These are phyloP conservation scores for Alternaria triticimaculans DNA, from an alignment of 2,329 filamentous ascomycete genomes.

Conservation along the genomic window DNA sequence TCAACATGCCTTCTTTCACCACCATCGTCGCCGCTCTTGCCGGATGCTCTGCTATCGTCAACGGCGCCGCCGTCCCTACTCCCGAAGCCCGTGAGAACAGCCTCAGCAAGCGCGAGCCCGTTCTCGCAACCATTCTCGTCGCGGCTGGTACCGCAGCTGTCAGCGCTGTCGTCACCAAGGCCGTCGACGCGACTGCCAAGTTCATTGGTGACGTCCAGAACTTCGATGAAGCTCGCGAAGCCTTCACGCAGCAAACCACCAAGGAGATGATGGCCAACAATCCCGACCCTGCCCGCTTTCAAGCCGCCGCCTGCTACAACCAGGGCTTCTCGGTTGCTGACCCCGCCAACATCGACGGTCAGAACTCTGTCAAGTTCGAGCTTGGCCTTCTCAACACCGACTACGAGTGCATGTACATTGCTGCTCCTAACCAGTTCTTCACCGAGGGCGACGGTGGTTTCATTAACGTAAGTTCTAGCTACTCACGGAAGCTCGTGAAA, in stretches of 20 bases:
- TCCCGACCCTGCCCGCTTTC: conserved; percentile 6
- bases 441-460: conserved; percentile 8
- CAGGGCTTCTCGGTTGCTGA: conserved; percentile 4
- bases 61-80: conserved; percentile 8
- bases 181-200: not conserved
- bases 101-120: conserved; percentile 8
- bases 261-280: conserved; percentile 7
- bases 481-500: not conserved
- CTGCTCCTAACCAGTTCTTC: conserved; percentile 10
- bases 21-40: conserved; percentile 6
- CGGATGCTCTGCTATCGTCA: conserved; percentile 6
- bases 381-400: conserved; percentile 14
- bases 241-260: conserved; percentile 13
- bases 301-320: conserved; percentile 13
- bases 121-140: conserved; percentile 6
- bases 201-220: conserved; percentile 9
- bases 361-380: conserved; percentile 7
- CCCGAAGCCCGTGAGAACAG: not conserved
- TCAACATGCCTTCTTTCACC: conserved; percentile 12
- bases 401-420: conserved; percentile 15
- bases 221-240: conserved; percentile 9
- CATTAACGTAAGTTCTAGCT: not conserved
- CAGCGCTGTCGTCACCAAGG: conserved; percentile 10
- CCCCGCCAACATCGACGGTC: conserved; percentile 3
- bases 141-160: conserved; percentile 11